Percentiles rank a stretch among this genome's conserved stretches.
phyloP scores from a whole-genome alignment of 2,329 filamentous ascomycete genomes.

The Fonsecaea pedrosoi region DNA sequence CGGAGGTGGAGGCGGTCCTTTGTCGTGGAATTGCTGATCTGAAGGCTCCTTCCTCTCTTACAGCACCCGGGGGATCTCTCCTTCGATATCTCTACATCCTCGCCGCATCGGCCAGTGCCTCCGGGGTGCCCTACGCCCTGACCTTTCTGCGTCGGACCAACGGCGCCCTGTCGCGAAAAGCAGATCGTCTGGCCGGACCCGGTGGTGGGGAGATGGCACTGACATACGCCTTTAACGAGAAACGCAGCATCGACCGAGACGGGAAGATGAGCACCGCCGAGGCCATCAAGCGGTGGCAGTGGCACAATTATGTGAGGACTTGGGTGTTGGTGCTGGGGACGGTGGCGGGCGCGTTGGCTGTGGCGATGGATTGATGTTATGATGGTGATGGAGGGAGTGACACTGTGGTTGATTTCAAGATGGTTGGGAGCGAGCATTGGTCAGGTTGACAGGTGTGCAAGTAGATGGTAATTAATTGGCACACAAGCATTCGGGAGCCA shows the following conservation, averaged over 20 bases:
- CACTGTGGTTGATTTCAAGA: neutral
- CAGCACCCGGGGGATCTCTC: conserved; percentile 15
- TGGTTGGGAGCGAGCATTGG: neutral
- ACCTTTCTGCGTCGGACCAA: conserved; percentile 34
- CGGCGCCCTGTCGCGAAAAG: conserved; percentile 29
- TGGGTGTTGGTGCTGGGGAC: conserved; percentile 28
- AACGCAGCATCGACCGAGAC: conserved; percentile 28
- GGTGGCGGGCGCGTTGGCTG: conserved; percentile 25
- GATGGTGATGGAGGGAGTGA: neutral
- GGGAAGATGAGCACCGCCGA: conserved; percentile 17
- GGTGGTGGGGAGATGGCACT: conserved; percentile 21
- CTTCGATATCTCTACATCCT: conserved; percentile 28
- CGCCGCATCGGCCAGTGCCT: conserved; percentile 28
- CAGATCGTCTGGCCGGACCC: conserved; percentile 25
- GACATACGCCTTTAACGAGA: conserved; percentile 33
- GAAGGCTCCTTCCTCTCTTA: neutral
- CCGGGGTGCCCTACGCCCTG: conserved; percentile 34
- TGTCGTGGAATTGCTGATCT: neutral
- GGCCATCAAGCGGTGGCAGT: conserved; percentile 29
- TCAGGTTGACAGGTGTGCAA: neutral
- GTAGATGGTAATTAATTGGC: neutral
- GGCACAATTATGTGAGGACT: conserved; percentile 32
- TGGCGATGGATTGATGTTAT: conserved; percentile 20
- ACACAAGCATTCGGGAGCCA: neutral
- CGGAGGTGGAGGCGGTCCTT: no score